A percentile compares a stretch with the other conserved stretches of the same genome.
Conservation (phyloP, 2,329 filamentous ascomycete genomes). For the Arthroderma sp. region DNA sequence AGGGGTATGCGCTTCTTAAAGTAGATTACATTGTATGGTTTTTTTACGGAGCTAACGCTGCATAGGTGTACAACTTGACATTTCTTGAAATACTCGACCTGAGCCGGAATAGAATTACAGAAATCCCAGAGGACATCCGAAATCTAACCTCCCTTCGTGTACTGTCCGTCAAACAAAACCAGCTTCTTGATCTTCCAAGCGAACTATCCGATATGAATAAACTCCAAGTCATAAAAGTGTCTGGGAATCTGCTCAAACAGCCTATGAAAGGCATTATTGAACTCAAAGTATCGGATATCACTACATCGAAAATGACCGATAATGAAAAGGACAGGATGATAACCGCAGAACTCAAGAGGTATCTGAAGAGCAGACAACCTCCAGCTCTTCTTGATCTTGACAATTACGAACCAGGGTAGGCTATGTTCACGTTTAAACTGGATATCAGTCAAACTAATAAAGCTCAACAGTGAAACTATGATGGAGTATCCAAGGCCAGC, state of each 20-base stretch:
- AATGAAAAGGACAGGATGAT: slow-evolving; percentile 48
- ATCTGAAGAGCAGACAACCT: slow-evolving; percentile 36
- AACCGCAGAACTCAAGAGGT: slow-evolving; percentile 47
- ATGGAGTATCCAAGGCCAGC: slow-evolving; percentile 64
- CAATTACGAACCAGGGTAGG: slow-evolving; percentile 15
- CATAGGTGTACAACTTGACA: slow-evolving; percentile 68
- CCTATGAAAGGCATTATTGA: slow-evolving; percentile 59
- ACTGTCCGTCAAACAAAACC: slow-evolving; percentile 73
- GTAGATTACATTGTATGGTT: no score
- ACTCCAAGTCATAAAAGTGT: slow-evolving; percentile 75
- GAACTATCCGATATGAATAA: slow-evolving; percentile 83
- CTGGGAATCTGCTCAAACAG: slow-evolving; percentile 73
- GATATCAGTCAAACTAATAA: not conserved
- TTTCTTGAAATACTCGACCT: slow-evolving; percentile 88
- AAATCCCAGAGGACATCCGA: slow-evolving; percentile 64
- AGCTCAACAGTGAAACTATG: slow-evolving; percentile 48
- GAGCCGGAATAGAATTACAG: slow-evolving; percentile 69
- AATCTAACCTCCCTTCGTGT: slow-evolving; percentile 79
- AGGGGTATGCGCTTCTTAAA: slow-evolving; percentile 37
- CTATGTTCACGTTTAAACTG: not conserved
- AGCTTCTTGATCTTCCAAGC: slow-evolving; percentile 68
- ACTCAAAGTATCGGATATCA: slow-evolving; percentile 52
- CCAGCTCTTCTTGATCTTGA: slow-evolving; percentile 30
- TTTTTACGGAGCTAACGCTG: not conserved
- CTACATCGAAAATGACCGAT: slow-evolving; percentile 39